Conservation (phyloP, 768 basidiomycete genomes). For the Amanita subjunquillea region DNA sequence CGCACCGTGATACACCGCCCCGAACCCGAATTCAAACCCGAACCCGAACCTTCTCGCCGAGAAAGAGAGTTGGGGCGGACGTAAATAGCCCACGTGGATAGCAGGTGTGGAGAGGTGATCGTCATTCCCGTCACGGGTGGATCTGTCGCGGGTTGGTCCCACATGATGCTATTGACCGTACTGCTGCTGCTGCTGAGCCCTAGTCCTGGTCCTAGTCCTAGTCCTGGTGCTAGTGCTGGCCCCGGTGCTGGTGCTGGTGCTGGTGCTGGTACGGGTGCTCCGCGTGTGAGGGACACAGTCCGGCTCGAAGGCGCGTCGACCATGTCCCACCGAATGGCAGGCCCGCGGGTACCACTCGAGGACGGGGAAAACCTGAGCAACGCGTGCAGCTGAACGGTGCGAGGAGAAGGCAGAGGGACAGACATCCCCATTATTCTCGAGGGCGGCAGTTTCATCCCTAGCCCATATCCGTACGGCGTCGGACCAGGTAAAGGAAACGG, state of each 20-base stretch:
- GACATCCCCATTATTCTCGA: background rate
- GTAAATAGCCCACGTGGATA: conserved; percentile 12
- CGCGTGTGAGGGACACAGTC: background rate
- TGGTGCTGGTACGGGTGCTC: background rate
- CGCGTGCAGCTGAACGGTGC: background rate
- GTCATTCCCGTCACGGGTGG: conserved; percentile 22
- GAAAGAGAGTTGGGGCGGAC: background rate
- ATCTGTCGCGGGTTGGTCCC: conserved; percentile 22
- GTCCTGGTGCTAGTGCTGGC: no score
- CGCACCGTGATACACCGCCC: conserved; percentile 19
- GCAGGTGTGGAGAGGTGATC: conserved; percentile 20
- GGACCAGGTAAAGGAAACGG: background rate
- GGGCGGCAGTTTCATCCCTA: background rate
- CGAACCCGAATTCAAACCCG: no score
- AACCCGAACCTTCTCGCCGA: no score
- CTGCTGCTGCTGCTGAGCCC: background rate
- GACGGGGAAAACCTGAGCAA: background rate
- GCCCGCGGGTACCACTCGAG: background rate
- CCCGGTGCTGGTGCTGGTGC: no score
- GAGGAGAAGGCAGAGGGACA: background rate
- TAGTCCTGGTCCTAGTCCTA: no score
- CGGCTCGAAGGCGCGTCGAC: background rate
- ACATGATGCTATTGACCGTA: background rate
- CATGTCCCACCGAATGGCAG: background rate
- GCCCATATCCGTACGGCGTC: background rate